Base-by-base conservation (phyloP, 352 stramenopile species). In the Aphanomyces astaci region DNA sequence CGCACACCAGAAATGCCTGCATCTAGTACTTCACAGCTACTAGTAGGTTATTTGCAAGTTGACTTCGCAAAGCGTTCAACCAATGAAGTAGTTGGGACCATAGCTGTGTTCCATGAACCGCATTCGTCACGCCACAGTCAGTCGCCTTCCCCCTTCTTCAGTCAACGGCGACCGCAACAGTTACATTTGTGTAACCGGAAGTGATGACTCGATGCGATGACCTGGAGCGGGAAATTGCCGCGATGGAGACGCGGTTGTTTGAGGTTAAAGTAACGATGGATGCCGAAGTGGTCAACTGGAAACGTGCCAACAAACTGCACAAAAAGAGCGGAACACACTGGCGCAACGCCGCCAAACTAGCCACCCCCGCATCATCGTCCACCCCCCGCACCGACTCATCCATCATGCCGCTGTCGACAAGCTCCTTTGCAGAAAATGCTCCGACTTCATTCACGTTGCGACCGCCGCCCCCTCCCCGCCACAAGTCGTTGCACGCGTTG, bases 251-350 rank as follows among this genome's bases (percentile, higher is more conserved):
- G 4, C 40, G 62, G 17, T 45, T 68, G 17, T 52, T 60, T 22
- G 33, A 68, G 31, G 62, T 68, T n/a, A 68, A 68, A 28, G 7
- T 68, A 1, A 68, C 62, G 24, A 68, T 68, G 62, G 62, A 68
- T 27, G 43, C 28, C 9, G 62, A 68, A 27, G 55, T 46, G 32
- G 45, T 45, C 31, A 68, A 68, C 17, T 68, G 62, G 62, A n/a
- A 60, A 45, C 62, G 62, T 10, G 62, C 62, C 5, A 68, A 68
- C 33, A 68, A 68, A 22, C 19, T 59, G 3, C 57, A 45, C 43
- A 65, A 65, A 36, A 57, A 62, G 60, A 55, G 27, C 2, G 62
- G 62, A 2, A 68, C 62, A 27, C 62, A 68, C 32, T 68, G 62
- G 62, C 51, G 51, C 30, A 59, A 59, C n/a, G 51, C n/a, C n/a